Conservation (phyloP, 176 grass and related monocot genomes). For the Eragrostis curvula region DNA sequence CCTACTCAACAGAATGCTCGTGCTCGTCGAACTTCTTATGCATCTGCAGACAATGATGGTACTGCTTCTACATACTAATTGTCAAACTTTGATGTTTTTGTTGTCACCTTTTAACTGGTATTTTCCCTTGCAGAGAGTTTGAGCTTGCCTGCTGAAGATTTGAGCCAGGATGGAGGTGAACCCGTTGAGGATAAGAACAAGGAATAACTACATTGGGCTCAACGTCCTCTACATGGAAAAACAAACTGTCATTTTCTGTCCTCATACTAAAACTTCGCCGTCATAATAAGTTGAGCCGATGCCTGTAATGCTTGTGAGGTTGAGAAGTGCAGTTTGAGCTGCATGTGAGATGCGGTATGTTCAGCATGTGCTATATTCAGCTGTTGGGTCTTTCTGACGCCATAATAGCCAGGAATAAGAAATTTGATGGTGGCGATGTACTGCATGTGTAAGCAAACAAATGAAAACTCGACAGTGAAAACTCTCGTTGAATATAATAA, state of each 20-base stretch:
- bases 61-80: not conserved
- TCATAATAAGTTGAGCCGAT: constrained; percentile 34
- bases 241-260: not conserved
- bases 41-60: constrained; percentile 85
- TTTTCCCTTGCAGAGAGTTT: constrained; percentile 49
- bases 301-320: constrained; percentile 10
- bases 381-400: constrained; percentile 25
- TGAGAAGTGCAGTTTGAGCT: constrained; percentile 38
- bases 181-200: constrained; percentile 55
- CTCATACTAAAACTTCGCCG: constrained; percentile 6
- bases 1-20: constrained; percentile 81
- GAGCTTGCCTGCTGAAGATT: constrained; percentile 64
- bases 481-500: not conserved
- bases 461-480: not conserved
- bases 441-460: constrained; percentile 24
- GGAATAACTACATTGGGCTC: constrained; percentile 31
- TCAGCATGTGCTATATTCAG: constrained; percentile 17
- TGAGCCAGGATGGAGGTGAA: constrained; percentile 48
- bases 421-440: constrained; percentile 6
- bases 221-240: not conserved
- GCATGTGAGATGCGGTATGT: constrained; percentile 5
- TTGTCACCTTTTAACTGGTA: not conserved
- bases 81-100: not conserved
- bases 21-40: constrained; percentile 62
- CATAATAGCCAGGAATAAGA: constrained; percentile 32